A percentile compares a stretch with the other conserved stretches of the same genome.
Conservation (phyloP, 2,329 filamentous ascomycete genomes). For the Dryadomyces quercus-mongolicae region DNA sequence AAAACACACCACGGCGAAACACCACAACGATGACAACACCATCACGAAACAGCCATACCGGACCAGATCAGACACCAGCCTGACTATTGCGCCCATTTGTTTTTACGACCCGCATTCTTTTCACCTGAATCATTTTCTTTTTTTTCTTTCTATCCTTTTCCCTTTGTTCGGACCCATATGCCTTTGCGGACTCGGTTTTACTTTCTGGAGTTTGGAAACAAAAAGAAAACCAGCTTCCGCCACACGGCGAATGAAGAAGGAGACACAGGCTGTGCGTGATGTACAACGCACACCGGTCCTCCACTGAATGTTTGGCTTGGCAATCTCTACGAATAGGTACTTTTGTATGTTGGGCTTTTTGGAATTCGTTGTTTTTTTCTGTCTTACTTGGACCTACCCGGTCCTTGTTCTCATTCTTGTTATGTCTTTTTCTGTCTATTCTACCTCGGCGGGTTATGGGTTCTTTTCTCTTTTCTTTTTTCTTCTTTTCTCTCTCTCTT, state of each 20-base stretch:
- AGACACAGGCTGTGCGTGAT: not conserved
- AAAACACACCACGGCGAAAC: not conserved
- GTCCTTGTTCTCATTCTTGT: not conserved
- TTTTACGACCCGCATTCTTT: not conserved
- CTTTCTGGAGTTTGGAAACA: slow-evolving; percentile 15
- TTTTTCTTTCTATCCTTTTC: not conserved
- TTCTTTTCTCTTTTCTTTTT: not conserved
- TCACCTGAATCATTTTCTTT: not conserved
- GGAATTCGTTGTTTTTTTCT: not conserved
- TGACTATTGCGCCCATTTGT: not conserved
- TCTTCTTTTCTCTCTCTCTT: not conserved
- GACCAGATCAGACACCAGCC: not conserved
- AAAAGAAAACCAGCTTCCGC: slow-evolving; percentile 12
- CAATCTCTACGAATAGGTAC: not conserved
- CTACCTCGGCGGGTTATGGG: not conserved
- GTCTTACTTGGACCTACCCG: not conserved
- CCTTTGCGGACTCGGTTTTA: not conserved
- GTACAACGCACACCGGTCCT: not conserved
- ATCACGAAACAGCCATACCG: not conserved
- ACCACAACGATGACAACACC: not conserved
- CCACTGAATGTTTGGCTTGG: not conserved
- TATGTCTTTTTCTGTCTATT: not conserved
- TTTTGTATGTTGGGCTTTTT: not conserved
- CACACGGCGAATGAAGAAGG: slow-evolving; percentile 10
- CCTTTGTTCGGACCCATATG: not conserved